Percentiles rank a stretch among this genome's conserved stretches.
Evolutionary conservation across 2,329 filamentous ascomycete species (phyloP).

Genomic region (Tolypocladium amazonense): DNA sequence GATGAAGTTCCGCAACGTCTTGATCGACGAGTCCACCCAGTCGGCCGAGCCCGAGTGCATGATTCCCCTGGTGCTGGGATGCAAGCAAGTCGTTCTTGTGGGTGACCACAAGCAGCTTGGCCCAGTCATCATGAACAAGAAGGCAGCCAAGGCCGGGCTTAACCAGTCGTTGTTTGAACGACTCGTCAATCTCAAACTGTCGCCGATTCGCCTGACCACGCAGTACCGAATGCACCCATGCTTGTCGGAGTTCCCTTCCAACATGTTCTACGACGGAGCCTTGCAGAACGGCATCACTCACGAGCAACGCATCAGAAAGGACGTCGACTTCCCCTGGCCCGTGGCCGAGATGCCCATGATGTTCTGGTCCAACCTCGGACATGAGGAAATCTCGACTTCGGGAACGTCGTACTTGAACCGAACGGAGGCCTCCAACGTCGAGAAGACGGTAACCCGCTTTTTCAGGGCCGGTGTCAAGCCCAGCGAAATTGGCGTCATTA

Average conservation of each 20-base stretch:
- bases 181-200: slow-evolving; percentile 80
- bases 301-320: slow-evolving; percentile 75
- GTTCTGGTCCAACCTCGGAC: slow-evolving; percentile 98
- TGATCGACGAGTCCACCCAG: slow-evolving; percentile 97
- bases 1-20: slow-evolving; percentile 95
- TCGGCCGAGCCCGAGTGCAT: slow-evolving; percentile 98
- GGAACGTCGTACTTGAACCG: slow-evolving; percentile 97
- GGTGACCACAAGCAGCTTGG: slow-evolving; percentile 97
- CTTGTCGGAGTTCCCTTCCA: slow-evolving; percentile 92
- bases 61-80: slow-evolving; percentile 93
- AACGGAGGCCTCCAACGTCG: slow-evolving; percentile 92
- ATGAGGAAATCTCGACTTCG: slow-evolving; percentile 95
- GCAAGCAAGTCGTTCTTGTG: slow-evolving; percentile 97
- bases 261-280: slow-evolving; percentile 99
- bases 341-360: slow-evolving; percentile 94
- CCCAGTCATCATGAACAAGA: slow-evolving; percentile 99
- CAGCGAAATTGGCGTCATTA: slow-evolving; percentile 91
- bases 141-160: slow-evolving; percentile 91
- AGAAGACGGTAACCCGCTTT: slow-evolving; percentile 96
- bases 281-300: slow-evolving; percentile 94
- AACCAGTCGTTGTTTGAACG: slow-evolving; percentile 99
- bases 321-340: slow-evolving; percentile 98
- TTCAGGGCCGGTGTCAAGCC: slow-evolving; percentile 98
- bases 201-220: slow-evolving; percentile 86
- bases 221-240: slow-evolving; percentile 99